Evolutionary conservation across 352 stramenopile genomes (phyloP).

Genomic region (Phytophthora europaea): DNA sequence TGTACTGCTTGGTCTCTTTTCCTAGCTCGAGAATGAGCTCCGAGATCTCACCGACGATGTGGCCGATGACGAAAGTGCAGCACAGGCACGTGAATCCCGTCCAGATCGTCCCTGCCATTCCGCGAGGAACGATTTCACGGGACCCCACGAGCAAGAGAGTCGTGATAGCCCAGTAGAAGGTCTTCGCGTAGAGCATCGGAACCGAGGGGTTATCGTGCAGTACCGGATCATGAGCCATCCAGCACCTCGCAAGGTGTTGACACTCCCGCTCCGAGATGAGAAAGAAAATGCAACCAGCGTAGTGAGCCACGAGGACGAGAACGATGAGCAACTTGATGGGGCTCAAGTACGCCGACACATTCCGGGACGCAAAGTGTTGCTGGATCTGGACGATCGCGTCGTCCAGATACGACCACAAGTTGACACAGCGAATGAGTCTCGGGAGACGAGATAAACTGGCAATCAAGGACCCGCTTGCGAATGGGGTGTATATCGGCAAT

Average conservation of each 20-base stretch:
- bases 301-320: constrained; percentile 68
- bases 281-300: constrained; percentile 71
- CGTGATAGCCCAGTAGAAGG: constrained; percentile 77
- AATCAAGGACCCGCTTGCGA: constrained; percentile 39
- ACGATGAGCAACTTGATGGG: constrained; percentile 65
- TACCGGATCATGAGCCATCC: constrained; percentile 69
- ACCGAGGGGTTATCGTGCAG: constrained; percentile 64
- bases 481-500: constrained; percentile 67
- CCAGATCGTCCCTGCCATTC: constrained; percentile 62
- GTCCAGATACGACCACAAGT: constrained; percentile 50
- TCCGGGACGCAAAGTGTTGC: constrained; percentile 36
- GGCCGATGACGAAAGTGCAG: constrained; percentile 75
- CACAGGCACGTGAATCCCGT: constrained; percentile 62
- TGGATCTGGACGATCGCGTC: constrained; percentile 52
- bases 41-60: constrained; percentile 78
- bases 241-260: constrained; percentile 53
- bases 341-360: constrained; percentile 64
- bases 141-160: constrained; percentile 71
- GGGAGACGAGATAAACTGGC: constrained; percentile 61
- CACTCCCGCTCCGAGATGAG: constrained; percentile 66
- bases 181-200: constrained; percentile 60
- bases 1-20: constrained; percentile 70
- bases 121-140: constrained; percentile 64
- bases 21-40: constrained; percentile 76
- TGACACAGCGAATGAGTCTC: constrained; percentile 44